Conservation (phyloP, 345 rosid species). For the Triadica sebifera region DNA sequence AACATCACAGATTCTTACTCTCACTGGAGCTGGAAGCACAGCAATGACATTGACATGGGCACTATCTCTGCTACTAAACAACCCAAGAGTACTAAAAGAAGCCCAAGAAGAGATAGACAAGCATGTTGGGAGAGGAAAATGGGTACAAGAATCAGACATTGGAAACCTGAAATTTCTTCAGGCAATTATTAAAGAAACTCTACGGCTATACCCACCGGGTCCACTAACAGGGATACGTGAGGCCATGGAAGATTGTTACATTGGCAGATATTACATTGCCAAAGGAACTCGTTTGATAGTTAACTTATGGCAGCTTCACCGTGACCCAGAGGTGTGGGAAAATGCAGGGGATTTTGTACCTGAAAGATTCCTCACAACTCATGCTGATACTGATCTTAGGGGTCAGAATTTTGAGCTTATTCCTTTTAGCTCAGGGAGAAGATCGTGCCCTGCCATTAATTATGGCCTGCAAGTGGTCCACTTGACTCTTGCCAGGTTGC, state of each 20-base stretch:
- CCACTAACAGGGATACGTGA: conserved; percentile 38
- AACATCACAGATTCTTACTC: conserved; percentile 22
- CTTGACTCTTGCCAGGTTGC: conserved; percentile 22
- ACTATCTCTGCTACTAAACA: conserved; percentile 42
- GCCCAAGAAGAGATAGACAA: conserved; percentile 59
- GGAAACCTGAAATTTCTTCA: conserved; percentile 42
- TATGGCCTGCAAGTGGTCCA: conserved; percentile 20
- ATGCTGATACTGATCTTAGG: conserved; percentile 19
- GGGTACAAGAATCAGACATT: conserved; percentile 60
- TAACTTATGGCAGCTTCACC: conserved; percentile 41
- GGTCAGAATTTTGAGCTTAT: conserved; percentile 30
- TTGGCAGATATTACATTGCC: conserved; percentile 26
- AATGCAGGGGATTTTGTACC: conserved; percentile 29
- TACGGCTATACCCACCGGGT: conserved; percentile 34
- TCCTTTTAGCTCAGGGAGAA: conserved; percentile 32
- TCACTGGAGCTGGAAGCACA: conserved; percentile 60
- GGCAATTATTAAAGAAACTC: conserved; percentile 61
- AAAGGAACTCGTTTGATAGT: conserved; percentile 36
- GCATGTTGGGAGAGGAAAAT: conserved; percentile 39
- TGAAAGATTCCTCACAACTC: conserved; percentile 28
- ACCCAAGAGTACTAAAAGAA: conserved; percentile 31
- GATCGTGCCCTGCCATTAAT: conserved; percentile 32
- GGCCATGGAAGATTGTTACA: conserved; percentile 32
- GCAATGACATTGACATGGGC: conserved; percentile 45
- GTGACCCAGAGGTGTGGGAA: conserved; percentile 40